Conservation (phyloP, 768 basidiomycete species). For the Coprinopsis cinerea region DNA sequence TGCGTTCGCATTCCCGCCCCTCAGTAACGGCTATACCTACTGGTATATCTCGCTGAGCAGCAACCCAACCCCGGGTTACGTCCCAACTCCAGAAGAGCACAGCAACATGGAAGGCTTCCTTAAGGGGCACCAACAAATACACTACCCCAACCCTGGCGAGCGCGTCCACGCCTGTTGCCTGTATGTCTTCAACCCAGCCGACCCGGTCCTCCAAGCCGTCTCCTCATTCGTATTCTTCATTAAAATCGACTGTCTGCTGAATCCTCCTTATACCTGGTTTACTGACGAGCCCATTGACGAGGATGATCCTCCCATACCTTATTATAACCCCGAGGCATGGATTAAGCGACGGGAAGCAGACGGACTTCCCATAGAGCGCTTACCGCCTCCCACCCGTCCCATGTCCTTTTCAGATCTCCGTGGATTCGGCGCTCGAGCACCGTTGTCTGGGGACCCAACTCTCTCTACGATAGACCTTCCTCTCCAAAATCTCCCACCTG, state of each 20-base stretch:
- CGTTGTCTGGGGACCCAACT: too few relatives aligned
- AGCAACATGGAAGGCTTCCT: slow-evolving; percentile 6
- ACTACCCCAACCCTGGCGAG: slow-evolving; percentile 42
- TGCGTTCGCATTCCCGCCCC: slow-evolving; percentile 36
- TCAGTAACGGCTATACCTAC: slow-evolving; percentile 40
- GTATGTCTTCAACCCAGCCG: slow-evolving; percentile 38
- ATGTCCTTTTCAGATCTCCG: too few relatives aligned
- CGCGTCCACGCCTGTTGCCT: slow-evolving; percentile 46
- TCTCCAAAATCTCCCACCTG: too few relatives aligned
- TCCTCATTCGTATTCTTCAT: slow-evolving; percentile 48
- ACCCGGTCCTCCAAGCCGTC: slow-evolving; percentile 18
- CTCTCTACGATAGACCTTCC: too few relatives aligned
- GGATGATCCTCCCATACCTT: background rate
- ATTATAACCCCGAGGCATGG: background rate
- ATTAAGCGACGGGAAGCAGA: background rate
- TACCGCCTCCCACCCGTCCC: too few relatives aligned
- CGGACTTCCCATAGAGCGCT: background rate
- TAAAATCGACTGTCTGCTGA: slow-evolving; percentile 35
- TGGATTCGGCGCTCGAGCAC: too few relatives aligned
- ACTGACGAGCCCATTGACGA: background rate
- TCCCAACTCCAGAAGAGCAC: slow-evolving; percentile 20
- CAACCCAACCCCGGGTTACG: slow-evolving; percentile 41
- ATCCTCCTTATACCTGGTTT: slow-evolving; percentile 26
- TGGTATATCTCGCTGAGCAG: slow-evolving; percentile 52
- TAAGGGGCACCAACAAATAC: slow-evolving; percentile 26